Evolutionary conservation across 805 yeast species (phyloP).

Genomic region (Yueomyces sp.): DNA sequence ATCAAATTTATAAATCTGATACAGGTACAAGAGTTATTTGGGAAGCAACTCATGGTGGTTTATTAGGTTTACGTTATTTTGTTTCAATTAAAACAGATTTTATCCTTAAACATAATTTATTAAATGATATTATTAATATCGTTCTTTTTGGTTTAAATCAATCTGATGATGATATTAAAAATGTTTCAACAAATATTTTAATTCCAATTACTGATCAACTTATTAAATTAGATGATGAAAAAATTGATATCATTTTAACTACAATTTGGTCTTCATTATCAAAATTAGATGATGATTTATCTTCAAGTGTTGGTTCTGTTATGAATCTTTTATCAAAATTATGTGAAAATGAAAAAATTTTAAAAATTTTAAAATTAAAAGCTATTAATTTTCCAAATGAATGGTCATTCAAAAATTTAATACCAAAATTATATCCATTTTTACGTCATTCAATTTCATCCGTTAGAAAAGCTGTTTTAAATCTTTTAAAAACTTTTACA

Average conservation of each 20-base stretch:
- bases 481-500: slow-evolving; percentile 67
- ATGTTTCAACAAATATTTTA: slow-evolving; percentile 88
- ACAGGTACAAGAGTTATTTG: slow-evolving; percentile 36
- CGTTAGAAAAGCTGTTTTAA: slow-evolving; percentile 78
- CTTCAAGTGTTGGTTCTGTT: slow-evolving; percentile 90
- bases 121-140: slow-evolving; percentile 66
- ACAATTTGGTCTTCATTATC: slow-evolving; percentile 89
- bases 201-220: slow-evolving; percentile 84
- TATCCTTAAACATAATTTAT: slow-evolving; percentile 39
- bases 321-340: slow-evolving; percentile 86
- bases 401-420: slow-evolving; percentile 54
- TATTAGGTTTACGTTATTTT: slow-evolving; percentile 82
- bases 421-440: slow-evolving; percentile 89
- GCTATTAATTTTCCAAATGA: slow-evolving; percentile 35
- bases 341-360: slow-evolving; percentile 68
- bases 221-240: slow-evolving; percentile 43
- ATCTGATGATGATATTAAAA: slow-evolving; percentile 89
- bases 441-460: slow-evolving; percentile 85
- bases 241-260: slow-evolving; percentile 34
- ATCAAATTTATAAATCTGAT: slow-evolving; percentile 24
- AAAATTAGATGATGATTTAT: slow-evolving; percentile 77
- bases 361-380: slow-evolving; percentile 53
- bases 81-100: slow-evolving; percentile 81
- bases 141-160: slow-evolving; percentile 75
- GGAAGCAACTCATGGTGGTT: slow-evolving; percentile 98